Base-by-base conservation (phyloP, 768 basidiomycete species). In the Tylopilus subfusipes region DNA sequence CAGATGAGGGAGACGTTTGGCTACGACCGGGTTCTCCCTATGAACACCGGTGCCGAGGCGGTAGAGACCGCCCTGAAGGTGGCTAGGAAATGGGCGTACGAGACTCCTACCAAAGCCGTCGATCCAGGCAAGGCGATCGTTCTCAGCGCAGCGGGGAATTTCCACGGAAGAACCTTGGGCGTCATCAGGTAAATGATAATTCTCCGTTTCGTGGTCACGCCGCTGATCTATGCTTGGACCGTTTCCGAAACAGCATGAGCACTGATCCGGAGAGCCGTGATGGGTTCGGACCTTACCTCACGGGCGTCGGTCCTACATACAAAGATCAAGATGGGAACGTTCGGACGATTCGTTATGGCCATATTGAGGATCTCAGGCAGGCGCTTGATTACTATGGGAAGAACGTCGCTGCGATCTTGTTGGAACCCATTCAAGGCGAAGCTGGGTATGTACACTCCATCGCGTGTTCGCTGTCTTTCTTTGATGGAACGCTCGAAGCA, bases 351-450 rank as follows among this genome's bases (percentile, higher is more conserved):
- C 81, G 93, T 40, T 98, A 87, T 73, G 93, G 93, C 29, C 78
- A 88, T 55, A 77, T 88, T 22, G 83, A 83, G 21, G 96, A 97
- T 63, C 71, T 98, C n/a, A 82, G 86, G 68, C 77, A 78, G 12
- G 96, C 92, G 6, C 71, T 99, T 29, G 85, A 90, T 56, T 68
- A 85, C 34, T 78, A 94, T 68, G 94, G 96, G 10, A 72, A 86
- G 57, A 79, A 89, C 54, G 84, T 91, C 24, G 97, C 95, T 7
- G 96, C 91, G 1, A 94, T 99, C 77, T 78, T 99, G 52, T 82
- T 99, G 4, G 97, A 99, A 73, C 97, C 97, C 6, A 98, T 99
- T 57, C 97, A 99, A 69, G 96, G 96, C n/a, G 96, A 98, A 73
- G 96, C 96, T 18, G 95, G 93, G 91, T 93, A 68, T 42, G 89